A percentile compares a stretch with the other conserved stretches of the same genome.
phyloP scores from a whole-genome alignment of 441 rosid genomes.

The Pelargonium australe region DNA sequence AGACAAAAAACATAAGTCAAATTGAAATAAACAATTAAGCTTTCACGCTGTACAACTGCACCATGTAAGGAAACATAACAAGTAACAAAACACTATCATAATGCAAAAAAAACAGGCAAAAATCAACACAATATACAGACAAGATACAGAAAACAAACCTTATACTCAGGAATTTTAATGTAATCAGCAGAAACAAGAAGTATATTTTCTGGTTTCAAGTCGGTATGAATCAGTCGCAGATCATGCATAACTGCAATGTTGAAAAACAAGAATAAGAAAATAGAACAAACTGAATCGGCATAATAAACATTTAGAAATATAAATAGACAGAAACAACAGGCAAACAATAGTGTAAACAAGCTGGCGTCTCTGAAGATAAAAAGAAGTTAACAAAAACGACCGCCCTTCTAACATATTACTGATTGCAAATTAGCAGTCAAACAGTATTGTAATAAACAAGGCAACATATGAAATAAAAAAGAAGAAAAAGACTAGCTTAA shows the following conservation, averaged over 20 bases:
- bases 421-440: constrained; percentile 12
- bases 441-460: background rate
- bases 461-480: constrained; percentile 17
- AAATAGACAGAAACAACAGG: constrained; percentile 11
- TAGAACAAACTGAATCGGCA: background rate
- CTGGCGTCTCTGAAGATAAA: constrained; percentile 12
- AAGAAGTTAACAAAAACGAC: background rate
- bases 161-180: constrained; percentile 77
- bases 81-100: background rate
- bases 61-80: background rate
- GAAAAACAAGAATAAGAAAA: constrained; percentile 13
- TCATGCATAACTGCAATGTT: constrained; percentile 82
- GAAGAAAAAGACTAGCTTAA: constrained; percentile 43
- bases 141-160: constrained; percentile 35
- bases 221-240: constrained; percentile 75
- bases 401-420: too few relatives aligned
- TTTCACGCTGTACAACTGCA: background rate
- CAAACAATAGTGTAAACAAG: constrained; percentile 12
- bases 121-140: background rate
- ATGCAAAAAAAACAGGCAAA: background rate
- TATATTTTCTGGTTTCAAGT: constrained; percentile 93
- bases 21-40: background rate
- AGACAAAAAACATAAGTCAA: constrained; percentile 50
- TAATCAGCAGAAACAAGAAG: constrained; percentile 76
- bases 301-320: background rate